These are phyloP conservation scores for Monosporozyma aerobia DNA, from an alignment of 805 yeast species.

Conservation along the genomic window DNA sequence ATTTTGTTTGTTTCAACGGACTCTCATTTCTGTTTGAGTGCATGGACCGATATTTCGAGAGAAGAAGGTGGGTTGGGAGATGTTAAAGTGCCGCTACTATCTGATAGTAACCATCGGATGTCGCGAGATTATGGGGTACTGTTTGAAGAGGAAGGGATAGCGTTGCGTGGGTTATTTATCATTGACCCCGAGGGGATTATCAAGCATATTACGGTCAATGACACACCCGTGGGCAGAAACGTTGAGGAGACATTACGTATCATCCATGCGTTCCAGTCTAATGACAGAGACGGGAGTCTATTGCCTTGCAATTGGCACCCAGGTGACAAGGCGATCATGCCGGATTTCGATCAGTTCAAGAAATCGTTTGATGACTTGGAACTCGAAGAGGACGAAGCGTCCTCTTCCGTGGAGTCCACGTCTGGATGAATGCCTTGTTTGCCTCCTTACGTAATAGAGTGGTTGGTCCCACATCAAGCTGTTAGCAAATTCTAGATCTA, in stretches of 20 bases:
- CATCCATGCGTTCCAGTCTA: conserved; percentile 98
- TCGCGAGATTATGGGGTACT: conserved; percentile 96
- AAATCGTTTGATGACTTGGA: conserved; percentile 52
- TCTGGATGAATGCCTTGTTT: too few relatives aligned
- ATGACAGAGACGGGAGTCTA: conserved; percentile 97
- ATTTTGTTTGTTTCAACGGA: conserved; percentile 95
- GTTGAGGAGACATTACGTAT: conserved; percentile 97
- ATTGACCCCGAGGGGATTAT: conserved; percentile 92
- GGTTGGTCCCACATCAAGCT: too few relatives aligned
- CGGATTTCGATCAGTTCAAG: conserved; percentile 69
- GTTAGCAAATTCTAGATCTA: too few relatives aligned
- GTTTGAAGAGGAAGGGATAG: conserved; percentile 92
- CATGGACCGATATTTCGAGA: conserved; percentile 96
- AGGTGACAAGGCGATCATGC: conserved; percentile 88
- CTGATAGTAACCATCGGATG: conserved; percentile 94
- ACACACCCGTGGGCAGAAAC: conserved; percentile 97
- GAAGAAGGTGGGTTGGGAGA: conserved; percentile 98
- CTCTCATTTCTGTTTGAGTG: conserved; percentile 93
- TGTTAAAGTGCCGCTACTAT: conserved; percentile 85
- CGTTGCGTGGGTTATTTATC: conserved; percentile 95
- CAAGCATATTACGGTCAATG: conserved; percentile 97
- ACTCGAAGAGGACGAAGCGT: background rate
- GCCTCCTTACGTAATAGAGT: too few relatives aligned
- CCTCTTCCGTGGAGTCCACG: too few relatives aligned
- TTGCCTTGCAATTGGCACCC: conserved; percentile 99